Base-by-base conservation (phyloP, 2,329 filamentous ascomycete genomes). In the Colletotrichum tofieldiae region DNA sequence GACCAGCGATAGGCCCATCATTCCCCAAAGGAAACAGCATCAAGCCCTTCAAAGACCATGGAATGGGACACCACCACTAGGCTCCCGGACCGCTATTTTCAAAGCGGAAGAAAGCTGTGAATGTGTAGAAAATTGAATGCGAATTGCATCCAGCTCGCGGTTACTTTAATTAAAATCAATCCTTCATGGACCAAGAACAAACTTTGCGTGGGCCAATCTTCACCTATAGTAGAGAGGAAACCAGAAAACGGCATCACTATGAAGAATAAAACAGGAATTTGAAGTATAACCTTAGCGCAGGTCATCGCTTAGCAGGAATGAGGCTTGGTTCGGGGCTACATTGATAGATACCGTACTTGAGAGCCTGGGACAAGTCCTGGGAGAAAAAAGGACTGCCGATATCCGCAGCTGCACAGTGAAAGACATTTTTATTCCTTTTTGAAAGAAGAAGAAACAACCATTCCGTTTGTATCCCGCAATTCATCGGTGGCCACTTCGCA, bases 21-120 rank as follows among this genome's bases (percentile, higher is more conserved):
- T 73, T 73, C 20, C 71, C 71, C 12, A 56, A 73, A 5, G 71
- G 67, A 23, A 56, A 73, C 5, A 73, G 71, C 58, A 73, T 73
- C 32, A 73, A 71, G 37, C 71, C 71, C 9, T 73, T 73, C n/a
- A 61, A 73, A 39, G 61, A 63, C 16, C 71, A 73, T 37, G 61
- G 23, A 3, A 72, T 72, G 70, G 65, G 58, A 20, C 51, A 68
- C 37, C 65, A 41, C 9, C 65, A 72, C 26, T 59, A 47, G 32
- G 7, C 12, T 18, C 2, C 12, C 5, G 23, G 35, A 4, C 9
- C 9, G 6, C 11, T 16, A 6, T 7, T 16, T 18, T 56, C 12
- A 9, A 16, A 2, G 1, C 5, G 35, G 20, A 39, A 18, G 35
- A 26, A 39, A 26, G 2, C 2, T 5, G 18, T 16, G 7, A 9